Percentiles rank a stretch among this genome's conserved stretches.
Evolutionary conservation across 306 rosid species (phyloP).

Genomic region (Heteromeles arbutifolia): DNA sequence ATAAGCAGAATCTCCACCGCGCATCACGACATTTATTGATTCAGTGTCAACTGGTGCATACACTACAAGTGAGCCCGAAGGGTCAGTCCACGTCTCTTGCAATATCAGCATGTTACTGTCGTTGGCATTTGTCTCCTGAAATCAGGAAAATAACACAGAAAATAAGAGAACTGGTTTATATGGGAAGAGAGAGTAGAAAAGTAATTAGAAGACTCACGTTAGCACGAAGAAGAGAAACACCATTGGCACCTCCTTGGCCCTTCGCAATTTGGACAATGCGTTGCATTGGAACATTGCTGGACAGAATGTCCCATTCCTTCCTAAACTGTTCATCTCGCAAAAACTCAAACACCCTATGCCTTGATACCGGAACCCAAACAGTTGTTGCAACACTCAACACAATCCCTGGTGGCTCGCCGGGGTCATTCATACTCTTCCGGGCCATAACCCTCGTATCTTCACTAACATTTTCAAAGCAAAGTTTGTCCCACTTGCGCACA

Average conservation of each 20-base stretch:
- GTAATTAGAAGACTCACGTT: slow-evolving; percentile 34
- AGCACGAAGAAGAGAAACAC: slow-evolving; percentile 62
- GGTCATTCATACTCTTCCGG: slow-evolving; percentile 37
- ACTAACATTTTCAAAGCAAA: slow-evolving; percentile 31
- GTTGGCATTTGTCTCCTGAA: slow-evolving; percentile 38
- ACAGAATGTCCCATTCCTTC: slow-evolving; percentile 66
- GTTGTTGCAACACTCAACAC: slow-evolving; percentile 75
- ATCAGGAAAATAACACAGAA: neutral
- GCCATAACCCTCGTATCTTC: slow-evolving; percentile 60
- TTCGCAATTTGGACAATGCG: slow-evolving; percentile 54
- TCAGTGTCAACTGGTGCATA: slow-evolving; percentile 59
- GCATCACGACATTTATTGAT: slow-evolving; percentile 43
- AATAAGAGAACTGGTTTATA: neutral
- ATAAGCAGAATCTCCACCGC: slow-evolving; percentile 60
- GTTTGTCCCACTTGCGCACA: slow-evolving; percentile 47
- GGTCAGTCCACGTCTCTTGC: slow-evolving; percentile 75
- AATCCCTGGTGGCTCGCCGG: slow-evolving; percentile 54
- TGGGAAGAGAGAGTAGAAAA: neutral
- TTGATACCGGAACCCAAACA: slow-evolving; percentile 66
- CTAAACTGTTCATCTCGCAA: slow-evolving; percentile 46
- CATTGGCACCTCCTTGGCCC: slow-evolving; percentile 51
- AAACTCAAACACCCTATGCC: slow-evolving; percentile 52
- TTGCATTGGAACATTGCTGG: slow-evolving; percentile 41
- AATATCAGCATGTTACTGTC: slow-evolving; percentile 46
- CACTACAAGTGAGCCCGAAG: slow-evolving; percentile 58